Evolutionary conservation across 805 yeast species (phyloP), one percentile per base, ranked within the genome.

Genomic region (Groenewaldozyma salmanticensis): DNA sequence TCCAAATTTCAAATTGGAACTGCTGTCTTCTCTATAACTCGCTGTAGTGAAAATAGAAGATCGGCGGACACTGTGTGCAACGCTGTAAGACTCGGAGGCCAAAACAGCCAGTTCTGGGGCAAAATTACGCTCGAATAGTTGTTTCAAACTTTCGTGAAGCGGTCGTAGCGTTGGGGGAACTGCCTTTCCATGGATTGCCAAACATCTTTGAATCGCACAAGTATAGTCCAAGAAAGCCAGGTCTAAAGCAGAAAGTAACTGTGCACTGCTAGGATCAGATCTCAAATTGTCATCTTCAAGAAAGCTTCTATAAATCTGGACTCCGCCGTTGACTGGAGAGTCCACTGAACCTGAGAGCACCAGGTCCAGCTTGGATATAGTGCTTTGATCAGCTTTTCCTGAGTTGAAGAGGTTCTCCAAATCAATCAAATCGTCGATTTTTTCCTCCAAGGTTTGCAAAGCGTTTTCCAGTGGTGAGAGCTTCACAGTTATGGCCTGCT

Each of bases 311-410:
- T 82, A 86, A 55, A 81, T 86, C 2, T 85, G 83, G 48, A 86
- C 83, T 43, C 96, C 96, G 27, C 96, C 96, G 57, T 86, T 86
- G 4, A 86, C 90, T 2, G 95, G 95, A 0, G 95, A 77, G 57
- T 85, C 94, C 41, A 87, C 88, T 0, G 95, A 83, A 33, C 95
- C 95, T 5, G 60, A 52, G 4, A 58, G 44, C 3, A 50, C 50
- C 42, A 58, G 48, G 31, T 57, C 53, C 32, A 58, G 50, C 42
- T 47, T 33, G 19, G 51, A 41, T 20, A 45, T 40, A n/a, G 49
- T 40, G 15, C 46, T 29, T 33, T 46, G 2, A 85, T 73, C 42
- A 80, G 47, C 46, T 22, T 46, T 42, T 13, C 48, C 52, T 9
- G 42, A 35, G 24, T 49, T 47, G 43, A 44, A 49, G 24, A 40